phyloP scores from a whole-genome alignment of 805 yeast genomes.

The Kodamaea kakaduensis region DNA sequence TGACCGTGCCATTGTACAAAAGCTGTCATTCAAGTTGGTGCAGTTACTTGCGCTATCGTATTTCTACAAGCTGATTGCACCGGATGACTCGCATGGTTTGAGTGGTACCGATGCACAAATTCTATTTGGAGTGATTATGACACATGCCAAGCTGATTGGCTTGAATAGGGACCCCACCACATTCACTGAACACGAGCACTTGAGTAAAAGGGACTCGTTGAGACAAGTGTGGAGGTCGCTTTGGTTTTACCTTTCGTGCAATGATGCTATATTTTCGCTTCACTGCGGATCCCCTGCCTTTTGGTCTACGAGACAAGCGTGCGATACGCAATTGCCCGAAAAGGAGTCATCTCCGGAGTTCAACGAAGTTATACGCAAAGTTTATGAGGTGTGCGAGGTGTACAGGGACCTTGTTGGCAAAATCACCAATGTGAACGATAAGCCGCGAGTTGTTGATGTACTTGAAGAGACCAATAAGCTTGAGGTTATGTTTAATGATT shows the following conservation, averaged over 20 bases:
- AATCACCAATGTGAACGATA: conserved; percentile 23
- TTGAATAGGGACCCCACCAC: conserved; percentile 37
- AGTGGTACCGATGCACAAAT: conserved; percentile 38
- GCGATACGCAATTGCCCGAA: conserved; percentile 33
- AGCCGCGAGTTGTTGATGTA: conserved; percentile 34
- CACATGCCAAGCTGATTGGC: conserved; percentile 39
- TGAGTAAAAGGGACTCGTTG: conserved; percentile 24
- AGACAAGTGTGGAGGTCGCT: conserved; percentile 33
- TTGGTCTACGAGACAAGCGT: conserved; percentile 22
- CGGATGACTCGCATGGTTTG: conserved; percentile 41
- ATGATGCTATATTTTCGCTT: conserved; percentile 32
- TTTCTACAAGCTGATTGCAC: conserved; percentile 35
- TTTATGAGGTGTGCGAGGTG: conserved; percentile 18
- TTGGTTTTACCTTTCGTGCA: conserved; percentile 29
- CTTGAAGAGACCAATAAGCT: conserved; percentile 33
- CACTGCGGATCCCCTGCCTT: conserved; percentile 30
- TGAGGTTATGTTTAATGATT: conserved; percentile 32
- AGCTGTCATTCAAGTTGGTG: conserved; percentile 33
- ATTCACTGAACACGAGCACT: conserved; percentile 27
- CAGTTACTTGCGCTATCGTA: conserved; percentile 32
- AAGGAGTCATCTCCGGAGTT: conserved; percentile 16
- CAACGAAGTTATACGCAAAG: conserved; percentile 11
- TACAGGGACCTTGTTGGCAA: conserved; percentile 28
- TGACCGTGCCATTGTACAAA: conserved; percentile 25
- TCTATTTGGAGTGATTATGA: conserved; percentile 32